phyloP scores from a whole-genome alignment of 169 alveolate species.

The Perkinsus chesapeaki region DNA sequence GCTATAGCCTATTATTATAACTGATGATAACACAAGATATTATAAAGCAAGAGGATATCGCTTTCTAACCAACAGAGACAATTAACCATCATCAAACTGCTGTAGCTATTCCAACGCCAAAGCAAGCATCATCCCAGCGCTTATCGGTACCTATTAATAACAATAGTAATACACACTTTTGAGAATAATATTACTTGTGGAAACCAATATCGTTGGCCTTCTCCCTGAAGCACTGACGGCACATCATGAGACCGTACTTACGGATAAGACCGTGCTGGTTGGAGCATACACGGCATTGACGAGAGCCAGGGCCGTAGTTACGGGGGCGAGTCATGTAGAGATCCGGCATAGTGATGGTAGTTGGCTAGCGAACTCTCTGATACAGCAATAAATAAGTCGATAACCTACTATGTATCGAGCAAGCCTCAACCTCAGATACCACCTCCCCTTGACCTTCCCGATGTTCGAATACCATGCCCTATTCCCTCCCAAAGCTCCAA shows the following conservation, averaged over 20 bases:
- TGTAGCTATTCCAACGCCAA: too few relatives aligned
- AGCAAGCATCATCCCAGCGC: not conserved
- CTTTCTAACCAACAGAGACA: not conserved
- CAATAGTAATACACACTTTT: not conserved
- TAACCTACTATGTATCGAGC: not conserved
- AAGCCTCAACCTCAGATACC: not conserved
- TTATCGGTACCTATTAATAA: not conserved
- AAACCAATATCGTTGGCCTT: constrained; percentile 93
- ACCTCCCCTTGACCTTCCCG: not conserved
- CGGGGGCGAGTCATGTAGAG: constrained; percentile 49
- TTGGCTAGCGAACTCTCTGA: constrained; percentile 1
- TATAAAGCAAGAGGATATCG: not conserved
- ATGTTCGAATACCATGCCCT: not conserved
- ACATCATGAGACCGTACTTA: constrained; percentile 90
- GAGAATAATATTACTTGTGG: constrained; percentile 53
- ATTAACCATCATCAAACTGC: not conserved
- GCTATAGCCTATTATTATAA: too few relatives aligned
- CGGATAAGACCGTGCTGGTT: constrained; percentile 94
- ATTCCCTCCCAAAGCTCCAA: not conserved
- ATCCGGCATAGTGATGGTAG: constrained; percentile 38
- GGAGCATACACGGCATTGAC: constrained; percentile 89
- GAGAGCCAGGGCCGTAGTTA: constrained; percentile 55
- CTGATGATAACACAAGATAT: too few relatives aligned
- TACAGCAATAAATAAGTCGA: constrained; percentile 4
- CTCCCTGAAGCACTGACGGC: constrained; percentile 99